Evolutionary conservation across 202 grass and related monocot genomes (phyloP).

Genomic region (Thinopyrum obtusiflorum): DNA sequence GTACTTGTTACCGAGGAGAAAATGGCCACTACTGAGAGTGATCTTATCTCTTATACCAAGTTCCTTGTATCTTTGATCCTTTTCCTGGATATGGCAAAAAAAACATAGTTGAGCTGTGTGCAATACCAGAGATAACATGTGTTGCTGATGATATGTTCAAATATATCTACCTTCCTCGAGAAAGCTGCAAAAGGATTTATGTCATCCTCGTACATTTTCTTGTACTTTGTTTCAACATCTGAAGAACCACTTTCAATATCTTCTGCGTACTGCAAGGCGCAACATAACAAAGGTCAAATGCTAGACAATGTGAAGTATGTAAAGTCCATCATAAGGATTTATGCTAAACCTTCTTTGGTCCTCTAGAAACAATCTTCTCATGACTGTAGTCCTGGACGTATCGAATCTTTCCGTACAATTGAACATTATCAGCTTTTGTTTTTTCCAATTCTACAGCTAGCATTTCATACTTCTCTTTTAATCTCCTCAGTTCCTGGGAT

Average conservation of each 20-base stretch:
- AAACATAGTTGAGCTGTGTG: conserved; percentile 14
- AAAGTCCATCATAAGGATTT: conserved; percentile 13
- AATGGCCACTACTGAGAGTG: conserved; percentile 96
- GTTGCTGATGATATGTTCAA: conserved; percentile 8
- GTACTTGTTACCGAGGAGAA: conserved; percentile 99
- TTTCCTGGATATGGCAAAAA: conserved; percentile 68
- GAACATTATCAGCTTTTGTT: conserved; percentile 95
- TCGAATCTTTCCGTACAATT: conserved; percentile 96
- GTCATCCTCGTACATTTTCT: conserved; percentile 98
- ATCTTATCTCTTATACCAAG: conserved; percentile 99
- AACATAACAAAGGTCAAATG: conserved; percentile 35
- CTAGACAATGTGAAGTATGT: not conserved
- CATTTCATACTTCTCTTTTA: conserved; percentile 92
- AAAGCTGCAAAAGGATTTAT: conserved; percentile 99
- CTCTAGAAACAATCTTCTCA: conserved; percentile 97
- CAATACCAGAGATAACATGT: conserved; percentile 12
- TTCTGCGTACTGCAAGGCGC: conserved; percentile 70
- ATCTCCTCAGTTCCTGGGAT: conserved; percentile 78
- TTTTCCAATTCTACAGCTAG: conserved; percentile 92
- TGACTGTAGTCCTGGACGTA: conserved; percentile 97
- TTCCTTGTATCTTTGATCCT: conserved; percentile 98
- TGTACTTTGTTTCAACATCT: conserved; percentile 98
- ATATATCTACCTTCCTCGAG: conserved; percentile 79
- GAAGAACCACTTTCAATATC: conserved; percentile 98
- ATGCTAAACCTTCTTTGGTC: conserved; percentile 80